Conservation (phyloP, 1,284 basidiomycete species). For the Butyriboletus appendiculatus region DNA sequence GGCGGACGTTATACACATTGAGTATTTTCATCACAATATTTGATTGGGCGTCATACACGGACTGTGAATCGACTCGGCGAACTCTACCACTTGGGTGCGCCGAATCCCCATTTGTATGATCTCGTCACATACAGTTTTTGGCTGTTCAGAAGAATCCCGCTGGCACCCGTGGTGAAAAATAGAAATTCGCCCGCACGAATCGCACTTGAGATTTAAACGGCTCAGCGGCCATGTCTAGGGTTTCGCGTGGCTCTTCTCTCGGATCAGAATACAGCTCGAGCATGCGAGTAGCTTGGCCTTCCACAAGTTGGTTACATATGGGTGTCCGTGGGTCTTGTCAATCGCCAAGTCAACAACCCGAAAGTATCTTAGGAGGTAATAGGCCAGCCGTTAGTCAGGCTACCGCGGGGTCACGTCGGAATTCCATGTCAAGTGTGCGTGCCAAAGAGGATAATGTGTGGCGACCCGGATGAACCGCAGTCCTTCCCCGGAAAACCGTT, state of each 20-base stretch:
- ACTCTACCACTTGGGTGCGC: constrained; percentile 18
- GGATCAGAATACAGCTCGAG: constrained; percentile 21
- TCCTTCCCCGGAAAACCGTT: constrained; percentile 7
- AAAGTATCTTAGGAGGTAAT: constrained; percentile 23
- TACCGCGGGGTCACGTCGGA: constrained; percentile 12
- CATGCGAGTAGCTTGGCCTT: constrained; percentile 13
- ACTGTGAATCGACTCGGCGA: constrained; percentile 29
- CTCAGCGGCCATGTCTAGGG: constrained; percentile 15
- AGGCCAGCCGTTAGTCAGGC: constrained; percentile 15
- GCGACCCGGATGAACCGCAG: constrained; percentile 9
- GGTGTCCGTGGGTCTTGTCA: constrained; percentile 29
- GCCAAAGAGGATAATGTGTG: constrained; percentile 22
- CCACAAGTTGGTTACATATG: constrained; percentile 15
- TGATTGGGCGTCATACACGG: constrained; percentile 17
- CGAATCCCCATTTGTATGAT: constrained; percentile 31
- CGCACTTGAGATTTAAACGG: constrained; percentile 29
- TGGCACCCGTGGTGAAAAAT: constrained; percentile 19
- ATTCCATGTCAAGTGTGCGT: constrained; percentile 23
- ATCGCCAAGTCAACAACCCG: constrained; percentile 31
- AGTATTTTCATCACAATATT: constrained; percentile 22
- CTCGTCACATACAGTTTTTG: constrained; percentile 21
- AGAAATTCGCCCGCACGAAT: constrained; percentile 22
- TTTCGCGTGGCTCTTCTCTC: constrained; percentile 27
- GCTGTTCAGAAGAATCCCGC: constrained; percentile 24
- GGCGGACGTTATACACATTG: constrained; percentile 30